Conservation (phyloP, 2,329 filamentous ascomycete genomes). For the Talaromyces sp. region DNA sequence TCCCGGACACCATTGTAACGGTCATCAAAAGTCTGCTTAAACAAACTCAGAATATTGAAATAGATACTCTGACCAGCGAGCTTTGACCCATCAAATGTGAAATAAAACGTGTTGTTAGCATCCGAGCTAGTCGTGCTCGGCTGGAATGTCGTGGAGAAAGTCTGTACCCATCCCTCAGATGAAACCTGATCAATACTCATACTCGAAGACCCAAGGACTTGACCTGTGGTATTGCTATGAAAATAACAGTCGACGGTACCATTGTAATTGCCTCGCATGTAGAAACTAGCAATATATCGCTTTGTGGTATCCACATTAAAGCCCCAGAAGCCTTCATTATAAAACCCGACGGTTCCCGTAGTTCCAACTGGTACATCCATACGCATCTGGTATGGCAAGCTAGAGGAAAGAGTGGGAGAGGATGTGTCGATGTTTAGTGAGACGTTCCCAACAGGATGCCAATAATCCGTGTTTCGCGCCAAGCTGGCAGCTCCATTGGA, state of each 20-base stretch:
- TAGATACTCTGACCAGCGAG: background rate
- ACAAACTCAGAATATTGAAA: slow-evolving; percentile 11
- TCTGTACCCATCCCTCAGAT: background rate
- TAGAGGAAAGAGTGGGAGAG: background rate
- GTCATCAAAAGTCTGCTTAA: background rate
- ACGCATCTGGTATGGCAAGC: background rate
- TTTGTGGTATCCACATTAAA: background rate
- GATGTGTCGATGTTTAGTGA: background rate
- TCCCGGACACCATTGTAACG: background rate
- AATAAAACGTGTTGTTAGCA: slow-evolving; percentile 1
- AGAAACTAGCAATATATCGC: background rate
- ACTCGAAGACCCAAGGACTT: background rate
- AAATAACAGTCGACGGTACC: background rate
- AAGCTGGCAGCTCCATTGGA: background rate
- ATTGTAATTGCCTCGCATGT: background rate
- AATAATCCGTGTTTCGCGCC: background rate
- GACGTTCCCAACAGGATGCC: background rate
- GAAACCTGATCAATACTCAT: background rate
- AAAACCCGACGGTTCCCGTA: background rate
- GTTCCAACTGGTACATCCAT: background rate
- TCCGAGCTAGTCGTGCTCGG: background rate
- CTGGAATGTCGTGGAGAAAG: background rate
- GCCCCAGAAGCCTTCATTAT: background rate
- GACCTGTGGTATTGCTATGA: background rate
- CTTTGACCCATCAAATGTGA: background rate